Evolutionary conservation across 1,284 basidiomycete species (phyloP).

Genomic region (Malassezia vespertilionis): DNA sequence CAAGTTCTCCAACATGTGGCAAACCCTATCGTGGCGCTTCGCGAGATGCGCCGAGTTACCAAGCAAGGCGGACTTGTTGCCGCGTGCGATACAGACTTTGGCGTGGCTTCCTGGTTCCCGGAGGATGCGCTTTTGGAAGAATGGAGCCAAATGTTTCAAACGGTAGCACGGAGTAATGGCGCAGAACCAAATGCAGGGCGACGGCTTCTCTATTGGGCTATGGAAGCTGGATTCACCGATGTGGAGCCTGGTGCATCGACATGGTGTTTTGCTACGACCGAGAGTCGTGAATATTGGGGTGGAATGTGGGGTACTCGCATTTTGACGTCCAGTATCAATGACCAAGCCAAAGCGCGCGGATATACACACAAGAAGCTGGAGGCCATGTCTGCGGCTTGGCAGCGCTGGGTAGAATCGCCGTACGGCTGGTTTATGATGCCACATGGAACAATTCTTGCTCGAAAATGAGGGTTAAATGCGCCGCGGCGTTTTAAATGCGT

Average conservation of each 20-base stretch:
- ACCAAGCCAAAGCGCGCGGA: neutral
- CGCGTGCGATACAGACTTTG: neutral
- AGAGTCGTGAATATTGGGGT: neutral
- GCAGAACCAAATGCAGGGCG: conserved; percentile 2
- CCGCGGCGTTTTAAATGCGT: too few relatives aligned
- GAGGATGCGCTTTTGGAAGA: neutral
- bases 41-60: neutral
- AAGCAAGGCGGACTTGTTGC: conserved; percentile 2
- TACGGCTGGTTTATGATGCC: conserved; percentile 2
- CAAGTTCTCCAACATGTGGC: conserved; percentile 6
- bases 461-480: conserved; percentile 20
- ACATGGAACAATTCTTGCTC: neutral
- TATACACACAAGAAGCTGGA: neutral
- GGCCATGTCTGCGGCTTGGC: neutral
- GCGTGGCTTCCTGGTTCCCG: neutral
- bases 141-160: neutral
- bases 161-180: neutral
- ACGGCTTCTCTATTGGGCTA: neutral
- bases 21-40: neutral
- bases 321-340: neutral
- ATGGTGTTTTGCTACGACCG: conserved; percentile 5
- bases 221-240: conserved; percentile 1
- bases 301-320: conserved; percentile 2
- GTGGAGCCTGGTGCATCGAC: neutral
- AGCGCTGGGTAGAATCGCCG: neutral